Evolutionary conservation across 1,139 yeast species (phyloP).

Genomic region (Nadsonia commutata): DNA sequence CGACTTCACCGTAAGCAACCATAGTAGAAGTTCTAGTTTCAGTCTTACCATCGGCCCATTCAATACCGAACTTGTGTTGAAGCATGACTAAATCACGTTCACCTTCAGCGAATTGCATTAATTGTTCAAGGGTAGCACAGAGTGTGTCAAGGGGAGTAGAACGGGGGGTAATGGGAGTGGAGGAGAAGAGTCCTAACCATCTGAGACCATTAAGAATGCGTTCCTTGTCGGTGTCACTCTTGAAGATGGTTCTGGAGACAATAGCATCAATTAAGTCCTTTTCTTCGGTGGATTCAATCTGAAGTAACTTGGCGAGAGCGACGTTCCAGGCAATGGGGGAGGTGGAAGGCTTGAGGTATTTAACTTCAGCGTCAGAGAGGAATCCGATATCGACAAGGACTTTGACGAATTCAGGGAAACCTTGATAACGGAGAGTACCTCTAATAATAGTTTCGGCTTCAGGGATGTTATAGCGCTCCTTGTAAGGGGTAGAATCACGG

Average conservation of each 20-base stretch:
- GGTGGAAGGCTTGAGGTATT: too few species aligned
- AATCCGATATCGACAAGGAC: conserved; percentile 89
- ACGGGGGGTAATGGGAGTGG: conserved; percentile 62
- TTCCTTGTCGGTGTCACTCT: conserved; percentile 66
- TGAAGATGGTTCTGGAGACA: conserved; percentile 65
- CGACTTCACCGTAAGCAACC: conserved; percentile 84
- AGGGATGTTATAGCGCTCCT: conserved; percentile 82
- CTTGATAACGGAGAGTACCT: conserved; percentile 95
- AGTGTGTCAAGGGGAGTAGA: conserved; percentile 91
- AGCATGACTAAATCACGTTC: conserved; percentile 91
- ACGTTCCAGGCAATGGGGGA: conserved; percentile 70
- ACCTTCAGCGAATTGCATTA: conserved; percentile 91
- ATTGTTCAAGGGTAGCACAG: conserved; percentile 88
- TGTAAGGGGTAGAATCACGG: conserved; percentile 92
- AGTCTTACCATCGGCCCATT: conserved; percentile 82
- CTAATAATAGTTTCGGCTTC: conserved; percentile 95
- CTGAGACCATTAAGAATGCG: conserved; percentile 78
- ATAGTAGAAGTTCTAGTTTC: conserved; percentile 92
- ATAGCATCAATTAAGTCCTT: conserved; percentile 64
- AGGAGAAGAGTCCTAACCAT: conserved; percentile 89
- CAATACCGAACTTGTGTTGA: conserved; percentile 96
- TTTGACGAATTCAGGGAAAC: conserved; percentile 96
- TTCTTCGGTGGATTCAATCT: conserved; percentile 55
- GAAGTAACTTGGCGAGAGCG: conserved; percentile 63
- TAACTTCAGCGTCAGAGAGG: conserved; percentile 59